Conservation (phyloP, 352 stramenopile species). For the Phytophthora pisi region DNA sequence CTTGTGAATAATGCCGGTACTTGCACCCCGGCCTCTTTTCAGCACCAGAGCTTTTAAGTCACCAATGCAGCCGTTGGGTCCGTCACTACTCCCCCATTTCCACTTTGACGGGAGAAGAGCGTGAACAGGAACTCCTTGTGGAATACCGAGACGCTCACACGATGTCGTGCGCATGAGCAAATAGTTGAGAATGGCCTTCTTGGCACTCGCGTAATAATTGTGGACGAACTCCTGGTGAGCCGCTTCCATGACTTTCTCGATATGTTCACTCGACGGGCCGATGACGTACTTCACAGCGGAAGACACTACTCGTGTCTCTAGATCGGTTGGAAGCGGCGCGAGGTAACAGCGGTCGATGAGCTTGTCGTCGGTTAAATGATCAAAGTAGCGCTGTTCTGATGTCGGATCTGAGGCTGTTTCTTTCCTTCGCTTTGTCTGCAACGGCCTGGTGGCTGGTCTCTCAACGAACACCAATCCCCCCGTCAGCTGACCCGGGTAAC, state of each 20-base stretch:
- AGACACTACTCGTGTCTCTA: constrained; percentile 51
- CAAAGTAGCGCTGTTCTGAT: constrained; percentile 65
- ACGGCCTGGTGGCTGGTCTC: background rate
- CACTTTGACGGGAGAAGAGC: constrained; percentile 55
- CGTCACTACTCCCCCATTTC: constrained; percentile 69
- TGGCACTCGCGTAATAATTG: constrained; percentile 72
- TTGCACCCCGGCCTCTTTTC: background rate
- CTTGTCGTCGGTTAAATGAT: constrained; percentile 46
- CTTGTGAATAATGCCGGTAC: background rate
- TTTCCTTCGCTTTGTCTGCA: background rate
- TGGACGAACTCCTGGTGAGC: constrained; percentile 53
- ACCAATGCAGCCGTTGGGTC: constrained; percentile 51
- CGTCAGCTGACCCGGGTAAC: background rate
- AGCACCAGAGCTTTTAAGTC: constrained; percentile 55
- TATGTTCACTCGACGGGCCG: constrained; percentile 34
- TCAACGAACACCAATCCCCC: constrained; percentile 27
- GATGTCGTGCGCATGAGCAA: constrained; percentile 52
- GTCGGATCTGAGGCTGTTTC: background rate
- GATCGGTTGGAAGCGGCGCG: constrained; percentile 35
- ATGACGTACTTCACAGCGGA: constrained; percentile 63
- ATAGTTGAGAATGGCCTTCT: constrained; percentile 83
- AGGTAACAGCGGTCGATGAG: constrained; percentile 54
- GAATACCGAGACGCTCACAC: constrained; percentile 55
- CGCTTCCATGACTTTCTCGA: constrained; percentile 47
- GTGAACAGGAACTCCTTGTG: constrained; percentile 48